phyloP scores from a whole-genome alignment of 179 eudicot genomes.

The Vitellaria paradoxa region DNA sequence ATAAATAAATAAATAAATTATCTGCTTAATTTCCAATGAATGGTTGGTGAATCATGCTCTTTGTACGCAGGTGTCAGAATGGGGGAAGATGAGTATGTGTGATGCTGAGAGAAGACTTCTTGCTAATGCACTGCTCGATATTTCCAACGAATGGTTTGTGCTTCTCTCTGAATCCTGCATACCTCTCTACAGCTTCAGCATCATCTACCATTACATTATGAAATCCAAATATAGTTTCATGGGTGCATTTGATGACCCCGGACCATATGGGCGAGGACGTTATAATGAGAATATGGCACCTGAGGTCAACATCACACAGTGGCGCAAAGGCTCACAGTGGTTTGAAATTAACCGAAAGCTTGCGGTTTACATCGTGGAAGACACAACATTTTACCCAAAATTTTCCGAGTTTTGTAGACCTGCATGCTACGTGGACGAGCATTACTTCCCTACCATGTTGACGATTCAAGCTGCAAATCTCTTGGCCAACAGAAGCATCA shows the following conservation, averaged over 20 bases:
- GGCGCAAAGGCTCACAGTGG: conserved; percentile 87
- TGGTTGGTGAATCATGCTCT: background rate
- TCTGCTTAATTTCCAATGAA: background rate
- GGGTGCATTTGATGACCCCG: conserved; percentile 63
- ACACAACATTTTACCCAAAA: conserved; percentile 51
- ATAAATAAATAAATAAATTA: too few relatives aligned
- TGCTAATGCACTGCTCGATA: conserved; percentile 77
- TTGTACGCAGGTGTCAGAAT: conserved; percentile 46
- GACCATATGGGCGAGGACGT: conserved; percentile 70
- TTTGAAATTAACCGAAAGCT: conserved; percentile 58
- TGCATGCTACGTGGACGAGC: conserved; percentile 72
- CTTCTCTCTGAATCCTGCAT: conserved; percentile 78
- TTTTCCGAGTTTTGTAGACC: conserved; percentile 59
- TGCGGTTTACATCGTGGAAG: conserved; percentile 51
- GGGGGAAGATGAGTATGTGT: conserved; percentile 86
- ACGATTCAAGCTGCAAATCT: conserved; percentile 41
- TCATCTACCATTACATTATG: conserved; percentile 45
- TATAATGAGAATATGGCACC: conserved; percentile 61
- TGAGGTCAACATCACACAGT: conserved; percentile 54
- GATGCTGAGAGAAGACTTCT: conserved; percentile 83
- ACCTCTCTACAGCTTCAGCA: conserved; percentile 62
- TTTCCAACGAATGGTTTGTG: conserved; percentile 72
- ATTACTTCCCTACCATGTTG: conserved; percentile 79
- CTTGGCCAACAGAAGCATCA: conserved; percentile 64
- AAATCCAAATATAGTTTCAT: conserved; percentile 58